phyloP scores from a whole-genome alignment of 768 basidiomycete genomes.

The Russula griseocarnosa region DNA sequence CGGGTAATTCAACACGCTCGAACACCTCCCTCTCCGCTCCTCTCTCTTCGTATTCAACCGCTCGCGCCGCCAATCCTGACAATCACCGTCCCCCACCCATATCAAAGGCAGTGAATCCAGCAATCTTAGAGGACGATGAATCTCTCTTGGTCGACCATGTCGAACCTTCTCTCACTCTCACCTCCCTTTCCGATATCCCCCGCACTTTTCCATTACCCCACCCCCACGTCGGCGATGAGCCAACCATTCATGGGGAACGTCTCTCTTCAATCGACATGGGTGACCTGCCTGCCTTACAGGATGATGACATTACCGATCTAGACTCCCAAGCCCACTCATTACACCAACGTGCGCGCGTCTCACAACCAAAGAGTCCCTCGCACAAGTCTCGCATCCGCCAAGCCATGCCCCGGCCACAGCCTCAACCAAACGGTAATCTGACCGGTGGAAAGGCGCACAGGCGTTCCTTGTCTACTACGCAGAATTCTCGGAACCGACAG shows the following conservation, averaged over 20 bases:
- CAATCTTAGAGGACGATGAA: constrained; percentile 36
- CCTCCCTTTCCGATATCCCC: constrained; percentile 33
- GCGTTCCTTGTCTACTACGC: constrained; percentile 9
- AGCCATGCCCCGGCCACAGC: constrained; percentile 9
- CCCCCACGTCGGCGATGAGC: constrained; percentile 15
- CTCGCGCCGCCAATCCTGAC: constrained; percentile 6
- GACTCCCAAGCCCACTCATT: constrained; percentile 13
- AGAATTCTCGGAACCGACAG: constrained; percentile 6
- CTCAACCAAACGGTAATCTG: constrained; percentile 3
- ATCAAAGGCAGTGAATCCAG: constrained; percentile 31
- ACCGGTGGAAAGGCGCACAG: neutral
- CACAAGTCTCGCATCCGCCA: constrained; percentile 15
- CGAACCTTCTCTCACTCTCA: constrained; percentile 25
- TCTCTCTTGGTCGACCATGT: constrained; percentile 10
- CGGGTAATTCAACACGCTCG: constrained; percentile 32
- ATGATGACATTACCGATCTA: constrained; percentile 30
- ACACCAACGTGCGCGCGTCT: constrained; percentile 20
- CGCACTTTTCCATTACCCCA: constrained; percentile 24
- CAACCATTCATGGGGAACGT: constrained; percentile 29
- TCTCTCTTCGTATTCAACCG: neutral
- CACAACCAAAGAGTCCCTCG: constrained; percentile 7
- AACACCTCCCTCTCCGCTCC: constrained; percentile 31
- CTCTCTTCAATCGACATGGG: constrained; percentile 35
- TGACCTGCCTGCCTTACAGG: constrained; percentile 33
- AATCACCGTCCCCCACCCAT: constrained; percentile 13